Evolutionary conservation across 768 basidiomycete species (phyloP).

Genomic region (Fistulinella prunicolor): DNA sequence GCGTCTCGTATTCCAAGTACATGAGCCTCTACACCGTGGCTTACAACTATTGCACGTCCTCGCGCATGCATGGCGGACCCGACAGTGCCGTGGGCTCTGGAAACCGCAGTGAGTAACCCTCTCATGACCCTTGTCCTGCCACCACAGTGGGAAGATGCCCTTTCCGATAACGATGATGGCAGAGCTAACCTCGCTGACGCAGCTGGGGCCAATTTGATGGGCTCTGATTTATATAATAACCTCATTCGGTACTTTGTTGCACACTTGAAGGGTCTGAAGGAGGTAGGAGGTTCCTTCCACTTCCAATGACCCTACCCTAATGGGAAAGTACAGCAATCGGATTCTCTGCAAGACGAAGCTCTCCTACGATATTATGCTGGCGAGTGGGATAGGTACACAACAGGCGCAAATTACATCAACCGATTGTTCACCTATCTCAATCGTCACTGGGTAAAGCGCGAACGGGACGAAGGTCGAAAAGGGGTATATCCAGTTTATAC

Average conservation of each 20-base stretch:
- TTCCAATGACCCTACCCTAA: constrained; percentile 13
- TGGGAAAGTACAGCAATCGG: constrained; percentile 55
- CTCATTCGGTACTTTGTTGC: constrained; percentile 86
- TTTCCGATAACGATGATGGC: constrained; percentile 19
- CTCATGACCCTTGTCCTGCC: constrained; percentile 4
- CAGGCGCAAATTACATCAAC: constrained; percentile 95
- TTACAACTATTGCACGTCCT: constrained; percentile 97
- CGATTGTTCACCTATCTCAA: constrained; percentile 97
- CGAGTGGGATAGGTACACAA: constrained; percentile 97
- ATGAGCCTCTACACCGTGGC: constrained; percentile 89
- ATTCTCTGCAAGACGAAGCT: constrained; percentile 79
- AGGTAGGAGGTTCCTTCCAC: constrained; percentile 45
- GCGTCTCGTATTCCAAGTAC: constrained; percentile 86
- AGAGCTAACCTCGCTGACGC: constrained; percentile 18
- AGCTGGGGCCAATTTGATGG: constrained; percentile 95
- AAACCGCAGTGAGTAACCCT: constrained; percentile 53
- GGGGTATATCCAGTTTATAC: constrained; percentile 96
- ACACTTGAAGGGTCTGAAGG: constrained; percentile 67
- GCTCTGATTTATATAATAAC: constrained; percentile 94
- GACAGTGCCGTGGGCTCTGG: constrained; percentile 34
- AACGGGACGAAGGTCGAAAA: constrained; percentile 95
- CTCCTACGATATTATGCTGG: constrained; percentile 86
- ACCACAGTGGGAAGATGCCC: constrained; percentile 23
- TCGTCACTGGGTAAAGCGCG: constrained; percentile 98
- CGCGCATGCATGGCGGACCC: constrained; percentile 62